These are phyloP conservation scores for Herpomyces periplanetae DNA, from an alignment of 2,329 filamentous ascomycete species.

Conservation along the genomic window DNA sequence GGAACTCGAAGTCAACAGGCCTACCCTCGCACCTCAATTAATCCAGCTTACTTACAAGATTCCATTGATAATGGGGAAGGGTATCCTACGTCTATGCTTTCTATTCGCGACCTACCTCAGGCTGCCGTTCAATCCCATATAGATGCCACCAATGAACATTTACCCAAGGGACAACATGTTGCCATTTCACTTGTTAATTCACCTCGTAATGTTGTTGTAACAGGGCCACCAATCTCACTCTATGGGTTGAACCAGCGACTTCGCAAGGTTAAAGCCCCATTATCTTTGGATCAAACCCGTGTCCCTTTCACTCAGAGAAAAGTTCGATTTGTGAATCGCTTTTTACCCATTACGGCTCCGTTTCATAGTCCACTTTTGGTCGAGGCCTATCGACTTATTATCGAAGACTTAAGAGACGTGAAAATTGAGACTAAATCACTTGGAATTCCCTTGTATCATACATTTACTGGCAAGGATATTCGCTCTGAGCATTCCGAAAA, in stretches of 20 bases:
- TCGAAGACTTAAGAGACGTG: slow-evolving; percentile 52
- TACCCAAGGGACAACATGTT: slow-evolving; percentile 68
- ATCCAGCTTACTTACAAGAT: slow-evolving; percentile 60
- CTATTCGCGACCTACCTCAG: slow-evolving; percentile 63
- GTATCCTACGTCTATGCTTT: slow-evolving; percentile 83
- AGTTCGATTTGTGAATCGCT: slow-evolving; percentile 77
- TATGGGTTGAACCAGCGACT: slow-evolving; percentile 83
- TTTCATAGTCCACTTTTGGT: slow-evolving; percentile 87
- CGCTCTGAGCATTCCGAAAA: slow-evolving; percentile 23
- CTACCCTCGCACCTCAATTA: slow-evolving; percentile 72
- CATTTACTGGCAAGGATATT: slow-evolving; percentile 51
- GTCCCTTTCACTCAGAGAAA: slow-evolving; percentile 86
- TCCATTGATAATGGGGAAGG: slow-evolving; percentile 80
- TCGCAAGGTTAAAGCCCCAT: slow-evolving; percentile 83
- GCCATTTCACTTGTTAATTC: slow-evolving; percentile 86
- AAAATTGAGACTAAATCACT: slow-evolving; percentile 30
- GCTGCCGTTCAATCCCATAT: slow-evolving; percentile 81
- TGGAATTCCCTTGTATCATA: slow-evolving; percentile 57
- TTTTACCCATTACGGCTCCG: slow-evolving; percentile 80
- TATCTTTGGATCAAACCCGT: slow-evolving; percentile 77
- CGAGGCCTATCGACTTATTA: slow-evolving; percentile 40
- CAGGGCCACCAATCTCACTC: slow-evolving; percentile 69
- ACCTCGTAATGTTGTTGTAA: slow-evolving; percentile 80
- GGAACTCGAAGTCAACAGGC: slow-evolving; percentile 85
- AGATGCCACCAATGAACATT: slow-evolving; percentile 77